Base-by-base conservation (phyloP, 148 eudicot genomes). In the Linanthus parryae region DNA sequence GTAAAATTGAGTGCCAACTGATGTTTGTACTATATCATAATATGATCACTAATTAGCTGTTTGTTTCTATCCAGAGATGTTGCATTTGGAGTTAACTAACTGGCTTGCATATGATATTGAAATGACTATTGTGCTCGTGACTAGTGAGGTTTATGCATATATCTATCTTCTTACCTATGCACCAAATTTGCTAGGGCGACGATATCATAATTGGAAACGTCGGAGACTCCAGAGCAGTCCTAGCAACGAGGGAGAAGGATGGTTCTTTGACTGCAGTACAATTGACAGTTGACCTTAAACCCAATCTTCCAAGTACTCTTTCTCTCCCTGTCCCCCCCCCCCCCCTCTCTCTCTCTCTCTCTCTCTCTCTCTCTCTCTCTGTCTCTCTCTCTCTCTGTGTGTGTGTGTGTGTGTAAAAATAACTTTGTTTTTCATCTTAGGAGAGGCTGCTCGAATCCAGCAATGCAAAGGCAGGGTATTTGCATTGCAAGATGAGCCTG, bases 201-300 rank as follows among this genome's bases (percentile, higher is more conserved):
- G 77, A 87, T 67, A 79, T 92, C 47, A 61, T 84, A 52, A 63
- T 92, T 44, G 98, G 90, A 56, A 92, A 92, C 58, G 74, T 92
- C 37, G 98, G 98, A 36, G 98, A 92, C 73, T 92, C 98, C 8
- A 80, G 98, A 58, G 98, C 98, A 12, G 70, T 92, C 16, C 58
- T 92, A 47, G 98, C 90, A 45, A 84, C 81, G 7, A 78, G 75
- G 54, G 77, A 65, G 13, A 70, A 67, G 14, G 68, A 73, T 27
- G 67, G 78, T 44, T 42, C 44, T 30, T 68, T 92, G 73, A 61
- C 44, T 36, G 85, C 98, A 45, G 58, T 73, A 46, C 96, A 79
- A 58, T 58, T 92, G 64, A 87, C 94, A 10, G 62, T 65, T 35
- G 98, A 92, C 69, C 72, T 92, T 64, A 90, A 83, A 68, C 97